Conservation (phyloP, 1,284 basidiomycete species). For the Porogramme epimiltina region DNA sequence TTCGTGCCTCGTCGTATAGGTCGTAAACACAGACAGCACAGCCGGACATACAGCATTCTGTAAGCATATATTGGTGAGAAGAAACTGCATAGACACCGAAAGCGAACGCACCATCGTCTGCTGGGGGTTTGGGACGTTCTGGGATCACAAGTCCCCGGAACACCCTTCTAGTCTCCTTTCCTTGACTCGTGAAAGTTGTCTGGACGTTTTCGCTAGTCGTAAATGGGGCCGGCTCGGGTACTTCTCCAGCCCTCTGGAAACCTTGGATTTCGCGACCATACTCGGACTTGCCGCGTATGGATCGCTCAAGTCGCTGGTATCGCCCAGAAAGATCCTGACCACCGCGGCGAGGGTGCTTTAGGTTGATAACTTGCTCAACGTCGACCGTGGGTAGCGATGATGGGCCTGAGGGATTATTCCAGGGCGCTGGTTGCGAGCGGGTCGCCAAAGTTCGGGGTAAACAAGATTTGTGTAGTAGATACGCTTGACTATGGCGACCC, state of each 20-base stretch:
- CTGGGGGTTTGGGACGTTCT: constrained; percentile 57
- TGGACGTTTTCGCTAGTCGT: constrained; percentile 6
- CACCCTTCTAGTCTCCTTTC: constrained; percentile 23
- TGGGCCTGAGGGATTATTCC: constrained; percentile 5
- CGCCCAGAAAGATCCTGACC: constrained; percentile 55
- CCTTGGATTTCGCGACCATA: constrained; percentile 36
- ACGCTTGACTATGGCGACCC: too few species aligned
- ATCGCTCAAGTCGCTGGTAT: constrained; percentile 56
- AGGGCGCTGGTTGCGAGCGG: too few species aligned
- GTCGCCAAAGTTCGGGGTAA: too few species aligned
- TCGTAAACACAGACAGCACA: constrained; percentile 90
- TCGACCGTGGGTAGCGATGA: constrained; percentile 8
- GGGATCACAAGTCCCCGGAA: constrained; percentile 64
- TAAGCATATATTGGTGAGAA: not conserved
- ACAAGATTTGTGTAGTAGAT: too few species aligned
- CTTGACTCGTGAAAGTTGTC: constrained; percentile 4
- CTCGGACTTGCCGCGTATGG: constrained; percentile 47
- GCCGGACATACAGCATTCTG: constrained; percentile 92
- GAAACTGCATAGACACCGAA: not conserved
- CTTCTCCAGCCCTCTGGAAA: constrained; percentile 12
- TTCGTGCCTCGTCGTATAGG: constrained; percentile 77
- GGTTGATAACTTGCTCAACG: constrained; percentile 6
- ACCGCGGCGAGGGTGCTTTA: constrained; percentile 31
- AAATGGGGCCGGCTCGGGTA: constrained; percentile 10
- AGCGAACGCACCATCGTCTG: constrained; percentile 57